Conservation (phyloP, 108 stramenopile genomes). For the Conticribra guillardii region DNA sequence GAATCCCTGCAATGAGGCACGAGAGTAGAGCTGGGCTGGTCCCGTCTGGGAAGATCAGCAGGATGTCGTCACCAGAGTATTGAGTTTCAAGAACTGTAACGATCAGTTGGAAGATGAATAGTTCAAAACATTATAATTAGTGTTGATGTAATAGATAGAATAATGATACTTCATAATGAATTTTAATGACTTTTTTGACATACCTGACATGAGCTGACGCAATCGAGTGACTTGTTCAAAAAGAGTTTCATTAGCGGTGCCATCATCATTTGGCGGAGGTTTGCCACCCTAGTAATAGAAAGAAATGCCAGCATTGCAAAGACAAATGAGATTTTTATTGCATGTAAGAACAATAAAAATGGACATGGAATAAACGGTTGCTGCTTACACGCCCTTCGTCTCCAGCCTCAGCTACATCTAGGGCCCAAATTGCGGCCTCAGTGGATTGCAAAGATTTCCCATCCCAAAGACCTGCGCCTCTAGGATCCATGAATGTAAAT, state of each 20-base stretch:
- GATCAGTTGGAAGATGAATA: background rate
- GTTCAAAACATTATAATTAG: background rate
- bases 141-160: background rate
- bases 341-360: background rate
- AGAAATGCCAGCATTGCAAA: background rate
- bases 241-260: constrained; percentile 64
- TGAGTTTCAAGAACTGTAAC: constrained; percentile 53
- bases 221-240: constrained; percentile 53
- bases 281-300: constrained; percentile 25
- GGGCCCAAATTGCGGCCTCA: constrained; percentile 48
- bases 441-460: constrained; percentile 27
- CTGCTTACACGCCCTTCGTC: constrained; percentile 45
- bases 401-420: constrained; percentile 44
- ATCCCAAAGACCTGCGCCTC: constrained; percentile 59
- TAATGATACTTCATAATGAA: background rate
- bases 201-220: constrained; percentile 55
- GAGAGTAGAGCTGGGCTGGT: constrained; percentile 57
- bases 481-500: constrained; percentile 64
- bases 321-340: background rate
- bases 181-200: too few species aligned
- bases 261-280: constrained; percentile 68
- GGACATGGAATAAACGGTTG: too few species aligned
- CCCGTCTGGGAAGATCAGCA: constrained; percentile 67
- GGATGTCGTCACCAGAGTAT: constrained; percentile 58
- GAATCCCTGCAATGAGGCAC: constrained; percentile 58